Base-by-base conservation (phyloP, 1,284 basidiomycete species). In the Xerocomus minutiporus region DNA sequence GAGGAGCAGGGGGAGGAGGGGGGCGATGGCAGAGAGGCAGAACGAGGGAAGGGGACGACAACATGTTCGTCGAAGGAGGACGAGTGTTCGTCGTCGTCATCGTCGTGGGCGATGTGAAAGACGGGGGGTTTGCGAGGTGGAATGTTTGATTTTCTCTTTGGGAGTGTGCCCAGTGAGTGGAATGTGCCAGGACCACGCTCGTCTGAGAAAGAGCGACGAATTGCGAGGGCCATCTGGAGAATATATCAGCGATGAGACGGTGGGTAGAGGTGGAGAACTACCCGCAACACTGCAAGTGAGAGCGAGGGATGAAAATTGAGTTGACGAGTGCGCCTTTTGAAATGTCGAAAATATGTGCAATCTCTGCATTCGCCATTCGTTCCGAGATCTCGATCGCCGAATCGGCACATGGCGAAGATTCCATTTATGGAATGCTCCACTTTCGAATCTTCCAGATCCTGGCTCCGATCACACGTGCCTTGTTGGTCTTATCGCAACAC, bases 171-270 rank as follows among this genome's bases (percentile, higher is more conserved):
- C 47, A 85, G 72, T 12, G 79, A 71, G 23, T 71, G 71, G 57
- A 83, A 82, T 13, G 82, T 75, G 58, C 80, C 80, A 11, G 74
- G 71, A 28, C 77, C 75, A 38, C 65, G 70, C 58, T 80, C 78
- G 44, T 75, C 71, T 40, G 73, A 73, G 67, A 76, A 79, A 0
- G 65, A 53, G 35, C 76, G 73, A 46, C 71, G 66, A 56, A 54
- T 50, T 2, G 9, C 20, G 31, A 40, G 12, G 23, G 54, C 8
- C 65, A 68, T 68, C 52, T 65, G 31, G 9, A 34, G 15, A 45
- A 46, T 51, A 52, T 29, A 52, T 61, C 46, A 63, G 40, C 12
- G 9, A 15, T n/a, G 39, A 8, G 13, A 23, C 15, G 26, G 48
- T 11, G 38, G 6, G 20, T 15, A 23, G 31, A 23, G 20, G 17